Conservation (phyloP, 345 rosid genomes). For the Garcia nutans region DNA sequence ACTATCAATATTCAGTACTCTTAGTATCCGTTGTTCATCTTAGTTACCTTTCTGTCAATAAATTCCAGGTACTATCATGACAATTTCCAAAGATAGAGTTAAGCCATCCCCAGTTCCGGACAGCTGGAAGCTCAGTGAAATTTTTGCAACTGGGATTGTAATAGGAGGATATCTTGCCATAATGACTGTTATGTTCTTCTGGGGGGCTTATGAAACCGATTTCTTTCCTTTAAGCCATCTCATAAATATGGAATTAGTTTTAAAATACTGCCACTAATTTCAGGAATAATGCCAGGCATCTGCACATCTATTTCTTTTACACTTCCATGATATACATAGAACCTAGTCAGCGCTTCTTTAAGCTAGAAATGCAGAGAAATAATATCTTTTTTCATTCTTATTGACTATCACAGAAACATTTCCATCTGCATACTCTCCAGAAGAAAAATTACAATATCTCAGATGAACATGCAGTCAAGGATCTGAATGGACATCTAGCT, state of each 20-base stretch:
- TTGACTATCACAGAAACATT: conserved; percentile 39
- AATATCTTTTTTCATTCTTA: not conserved
- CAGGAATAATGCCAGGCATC: no score
- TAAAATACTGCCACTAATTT: no score
- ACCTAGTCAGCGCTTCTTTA: not conserved
- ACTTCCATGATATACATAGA: not conserved
- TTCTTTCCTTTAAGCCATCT: conserved; percentile 52
- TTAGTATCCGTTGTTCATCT: no score
- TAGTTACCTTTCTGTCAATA: not conserved
- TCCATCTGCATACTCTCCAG: conserved; percentile 37
- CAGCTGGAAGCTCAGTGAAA: conserved; percentile 87
- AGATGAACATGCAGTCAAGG: conserved; percentile 13
- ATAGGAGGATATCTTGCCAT: conserved; percentile 74
- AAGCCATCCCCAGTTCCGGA: conserved; percentile 87
- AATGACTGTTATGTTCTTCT: conserved; percentile 70
- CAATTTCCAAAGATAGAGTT: conserved; percentile 90
- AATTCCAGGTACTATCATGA: conserved; percentile 74
- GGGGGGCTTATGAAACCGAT: conserved; percentile 54
- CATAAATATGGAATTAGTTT: no score
- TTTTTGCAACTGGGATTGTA: conserved; percentile 82
- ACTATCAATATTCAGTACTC: not conserved
- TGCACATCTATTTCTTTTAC: not conserved
- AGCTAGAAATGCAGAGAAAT: not conserved
- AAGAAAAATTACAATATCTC: conserved; percentile 17
- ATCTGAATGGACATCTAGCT: conserved; percentile 40